Base-by-base conservation (phyloP, 129 eudicot species). In the Saposhnikovia divaricata region DNA sequence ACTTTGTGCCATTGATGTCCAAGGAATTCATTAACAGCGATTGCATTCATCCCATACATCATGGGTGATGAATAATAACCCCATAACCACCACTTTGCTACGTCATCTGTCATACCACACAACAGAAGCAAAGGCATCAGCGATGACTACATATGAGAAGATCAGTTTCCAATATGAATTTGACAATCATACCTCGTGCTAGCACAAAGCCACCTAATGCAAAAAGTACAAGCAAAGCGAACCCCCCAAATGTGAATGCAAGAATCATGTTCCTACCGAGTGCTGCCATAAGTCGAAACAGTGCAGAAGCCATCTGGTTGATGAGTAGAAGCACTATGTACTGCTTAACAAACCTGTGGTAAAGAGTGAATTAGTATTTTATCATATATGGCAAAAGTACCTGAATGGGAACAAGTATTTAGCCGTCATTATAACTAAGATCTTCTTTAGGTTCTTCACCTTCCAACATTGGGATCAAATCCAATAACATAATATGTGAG, bases 401-500 rank as follows among this genome's bases (percentile, higher is more conserved):
- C 42, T 25, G 43, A 75, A 74, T 2, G 9, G 13, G 21, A 75
- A 25, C 31, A 74, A 75, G n/a, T 46, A 75, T 61, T 61, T 25
- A 61, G 34, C 55, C 28, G 19, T 74, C 16, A 15, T 15, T 43
- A 25, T 73, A 7, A 59, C 1, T 7, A 59, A 42, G 23, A 43
- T 43, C 13, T 40, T 72, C 34, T 72, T 21, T 25, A 74, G 25
- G 45, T 10, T 44, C 39, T 27, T 27, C 15, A 75, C 78, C 78
- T 46, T 75, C 78, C 78, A 75, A 75, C 61, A 46, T 75, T 75
- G 34, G 78, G 78, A 75, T 75, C 78, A 48, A 79, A 89, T 46
- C 98, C 98, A 28, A 86, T 81, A 12, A 83, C 93, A 69, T 93
- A 93, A 73, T 93, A 93, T 18, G 97, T 89, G 75, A 85, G 78